Evolutionary conservation across 2,329 filamentous ascomycete species (phyloP).

Genomic region (Zarea fungicola): DNA sequence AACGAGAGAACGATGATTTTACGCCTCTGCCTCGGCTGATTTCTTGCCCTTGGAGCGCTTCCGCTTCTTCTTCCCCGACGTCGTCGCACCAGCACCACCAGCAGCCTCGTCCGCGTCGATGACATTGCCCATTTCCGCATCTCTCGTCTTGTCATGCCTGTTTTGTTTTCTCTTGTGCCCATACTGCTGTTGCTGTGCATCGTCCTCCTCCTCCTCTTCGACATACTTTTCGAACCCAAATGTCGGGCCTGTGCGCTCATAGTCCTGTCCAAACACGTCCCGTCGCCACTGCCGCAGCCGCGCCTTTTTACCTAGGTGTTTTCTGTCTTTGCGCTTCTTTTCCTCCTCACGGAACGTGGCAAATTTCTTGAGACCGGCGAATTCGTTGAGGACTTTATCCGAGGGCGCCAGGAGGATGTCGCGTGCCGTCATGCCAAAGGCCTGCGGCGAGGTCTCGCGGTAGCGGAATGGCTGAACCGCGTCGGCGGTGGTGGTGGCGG

Average conservation of each 20-base stretch:
- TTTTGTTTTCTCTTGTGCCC: too few species aligned
- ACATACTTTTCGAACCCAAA: slow-evolving; percentile 47
- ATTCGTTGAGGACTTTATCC: slow-evolving; percentile 82
- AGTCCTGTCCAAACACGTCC: slow-evolving; percentile 57
- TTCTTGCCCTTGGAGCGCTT: slow-evolving; percentile 46
- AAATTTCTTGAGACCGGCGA: slow-evolving; percentile 89
- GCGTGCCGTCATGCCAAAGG: slow-evolving; percentile 81
- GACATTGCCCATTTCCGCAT: neutral
- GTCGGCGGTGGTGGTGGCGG: slow-evolving; percentile 4
- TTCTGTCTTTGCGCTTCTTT: slow-evolving; percentile 86
- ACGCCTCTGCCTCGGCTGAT: slow-evolving; percentile 27
- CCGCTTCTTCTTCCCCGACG: slow-evolving; percentile 31
- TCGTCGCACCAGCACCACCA: slow-evolving; percentile 21
- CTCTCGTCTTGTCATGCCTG: slow-evolving; percentile 19
- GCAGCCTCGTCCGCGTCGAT: slow-evolving; percentile 28
- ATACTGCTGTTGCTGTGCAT: neutral
- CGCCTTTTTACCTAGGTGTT: slow-evolving; percentile 87
- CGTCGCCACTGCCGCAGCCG: slow-evolving; percentile 79
- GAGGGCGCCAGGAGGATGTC: slow-evolving; percentile 88
- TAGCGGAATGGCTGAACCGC: slow-evolving; percentile 64
- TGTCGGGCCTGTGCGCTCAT: slow-evolving; percentile 50
- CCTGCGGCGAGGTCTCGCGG: slow-evolving; percentile 84
- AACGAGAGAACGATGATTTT: slow-evolving; percentile 9
- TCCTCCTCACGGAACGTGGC: slow-evolving; percentile 81
- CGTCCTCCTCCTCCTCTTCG: slow-evolving; percentile 25